These are phyloP conservation scores for Claviceps arundinis DNA, from an alignment of 2,329 filamentous ascomycete species.

Conservation along the genomic window DNA sequence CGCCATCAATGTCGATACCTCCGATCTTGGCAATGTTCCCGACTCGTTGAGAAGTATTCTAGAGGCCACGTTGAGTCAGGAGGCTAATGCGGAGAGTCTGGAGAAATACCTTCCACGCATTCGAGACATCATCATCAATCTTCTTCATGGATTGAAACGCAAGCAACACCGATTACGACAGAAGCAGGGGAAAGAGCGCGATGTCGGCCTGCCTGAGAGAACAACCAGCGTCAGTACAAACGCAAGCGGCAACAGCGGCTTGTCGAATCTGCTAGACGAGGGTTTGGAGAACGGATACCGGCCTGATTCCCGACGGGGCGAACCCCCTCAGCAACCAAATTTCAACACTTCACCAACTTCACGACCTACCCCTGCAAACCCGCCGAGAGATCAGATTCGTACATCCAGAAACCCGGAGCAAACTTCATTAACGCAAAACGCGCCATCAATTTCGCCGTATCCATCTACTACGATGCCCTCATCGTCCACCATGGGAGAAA, in stretches of 20 bases:
- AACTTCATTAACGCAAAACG: conserved; percentile 62
- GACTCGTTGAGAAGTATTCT: conserved; percentile 82
- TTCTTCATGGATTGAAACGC: conserved; percentile 88
- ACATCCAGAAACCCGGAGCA: conserved; percentile 40
- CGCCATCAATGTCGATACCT: conserved; percentile 90
- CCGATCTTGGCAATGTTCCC: conserved; percentile 87
- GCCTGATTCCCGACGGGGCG: conserved; percentile 21
- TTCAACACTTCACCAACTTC: conserved; percentile 32
- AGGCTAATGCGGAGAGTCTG: conserved; percentile 84
- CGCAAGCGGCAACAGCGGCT: conserved; percentile 39
- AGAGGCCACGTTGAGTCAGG: conserved; percentile 90
- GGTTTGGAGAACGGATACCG: conserved; percentile 41
- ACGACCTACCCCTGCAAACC: conserved; percentile 23
- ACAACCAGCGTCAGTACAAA: conserved; percentile 47
- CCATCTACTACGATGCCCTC: conserved; percentile 38
- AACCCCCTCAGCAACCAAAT: conserved; percentile 14
- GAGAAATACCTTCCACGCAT: conserved; percentile 90
- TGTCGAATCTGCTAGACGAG: conserved; percentile 47
- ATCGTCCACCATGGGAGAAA: conserved; percentile 25
- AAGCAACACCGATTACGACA: conserved; percentile 82
- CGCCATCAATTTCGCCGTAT: conserved; percentile 62
- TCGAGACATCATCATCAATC: conserved; percentile 95
- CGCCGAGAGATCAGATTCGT: conserved; percentile 38
- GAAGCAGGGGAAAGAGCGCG: conserved; percentile 44
- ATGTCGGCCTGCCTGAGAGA: conserved; percentile 32